A percentile compares a stretch with the other conserved stretches of the same genome.
These are phyloP conservation scores for Puccinia novopanici DNA, from an alignment of 1,284 basidiomycete species.

Conservation along the genomic window DNA sequence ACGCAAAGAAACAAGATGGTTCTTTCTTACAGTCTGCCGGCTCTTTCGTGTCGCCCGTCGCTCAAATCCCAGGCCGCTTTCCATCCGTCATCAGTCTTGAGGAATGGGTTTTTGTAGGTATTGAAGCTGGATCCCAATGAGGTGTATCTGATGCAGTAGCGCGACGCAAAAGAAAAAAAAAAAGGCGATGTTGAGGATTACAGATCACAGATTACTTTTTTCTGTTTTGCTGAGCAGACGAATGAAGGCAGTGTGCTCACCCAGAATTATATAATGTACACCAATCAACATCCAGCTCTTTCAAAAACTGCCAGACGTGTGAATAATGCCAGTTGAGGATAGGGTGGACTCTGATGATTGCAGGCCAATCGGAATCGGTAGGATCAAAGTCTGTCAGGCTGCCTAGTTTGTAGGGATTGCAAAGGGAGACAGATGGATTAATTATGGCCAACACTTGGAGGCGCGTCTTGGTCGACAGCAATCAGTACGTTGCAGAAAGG, in stretches of 20 bases:
- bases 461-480: neutral
- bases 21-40: constrained; percentile 59
- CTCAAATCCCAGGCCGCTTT: constrained; percentile 75
- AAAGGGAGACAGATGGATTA: neutral
- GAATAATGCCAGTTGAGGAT: constrained; percentile 91
- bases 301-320: constrained; percentile 86
- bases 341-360: constrained; percentile 87
- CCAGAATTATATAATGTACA: constrained; percentile 89
- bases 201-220: too few relatives aligned
- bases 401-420: constrained; percentile 52
- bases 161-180: neutral
- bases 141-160: constrained; percentile 71
- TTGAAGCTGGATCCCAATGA: constrained; percentile 93
- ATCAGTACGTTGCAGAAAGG: neutral
- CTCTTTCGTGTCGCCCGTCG: constrained; percentile 75
- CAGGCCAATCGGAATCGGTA: constrained; percentile 85
- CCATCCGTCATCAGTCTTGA: constrained; percentile 59
- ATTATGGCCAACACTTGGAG: constrained; percentile 26
- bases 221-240: too few relatives aligned
- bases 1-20: neutral
- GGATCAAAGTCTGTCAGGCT: constrained; percentile 71
- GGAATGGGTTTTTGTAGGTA: constrained; percentile 80
- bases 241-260: constrained; percentile 62
- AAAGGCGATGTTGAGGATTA: too few relatives aligned
- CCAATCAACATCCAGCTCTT: constrained; percentile 75